Evolutionary conservation across 352 stramenopile species (phyloP).

Genomic region (Phytophthora litchii): DNA sequence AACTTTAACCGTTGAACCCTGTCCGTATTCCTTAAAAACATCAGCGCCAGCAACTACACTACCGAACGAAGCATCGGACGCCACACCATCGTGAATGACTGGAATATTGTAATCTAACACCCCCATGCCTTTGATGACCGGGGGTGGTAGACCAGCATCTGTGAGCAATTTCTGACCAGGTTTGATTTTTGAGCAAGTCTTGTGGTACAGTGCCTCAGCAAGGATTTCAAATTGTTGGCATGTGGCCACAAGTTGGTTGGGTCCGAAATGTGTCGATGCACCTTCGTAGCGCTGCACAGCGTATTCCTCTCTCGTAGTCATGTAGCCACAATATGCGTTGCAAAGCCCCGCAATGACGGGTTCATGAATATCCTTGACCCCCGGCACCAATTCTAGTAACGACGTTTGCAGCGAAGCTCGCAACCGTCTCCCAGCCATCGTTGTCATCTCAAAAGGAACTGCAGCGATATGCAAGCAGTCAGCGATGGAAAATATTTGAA

Average conservation of each 20-base stretch:
- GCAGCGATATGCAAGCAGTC: constrained; percentile 66
- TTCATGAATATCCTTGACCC: constrained; percentile 30
- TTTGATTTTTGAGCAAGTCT: constrained; percentile 12
- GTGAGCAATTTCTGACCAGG: constrained; percentile 2
- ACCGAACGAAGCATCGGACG: constrained; percentile 54
- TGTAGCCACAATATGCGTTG: constrained; percentile 88
- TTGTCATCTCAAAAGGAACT: constrained; percentile 85
- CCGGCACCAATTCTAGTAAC: constrained; percentile 30
- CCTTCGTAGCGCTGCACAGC: constrained; percentile 88
- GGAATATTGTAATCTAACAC: constrained; percentile 78
- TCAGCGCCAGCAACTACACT: constrained; percentile 51
- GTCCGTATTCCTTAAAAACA: constrained; percentile 46
- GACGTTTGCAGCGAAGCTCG: constrained; percentile 43
- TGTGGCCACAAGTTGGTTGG: constrained; percentile 82
- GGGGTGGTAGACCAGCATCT: constrained; percentile 32
- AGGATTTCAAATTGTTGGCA: constrained; percentile 84
- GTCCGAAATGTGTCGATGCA: constrained; percentile 89
- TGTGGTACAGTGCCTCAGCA: constrained; percentile 31
- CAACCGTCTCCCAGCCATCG: constrained; percentile 80
- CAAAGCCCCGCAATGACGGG: constrained; percentile 75
- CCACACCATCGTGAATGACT: constrained; percentile 71
- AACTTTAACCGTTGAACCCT: constrained; percentile 56
- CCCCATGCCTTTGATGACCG: constrained; percentile 65
- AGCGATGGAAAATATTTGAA: constrained; percentile 75
- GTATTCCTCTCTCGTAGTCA: constrained; percentile 88